Evolutionary conservation across 2,329 filamentous ascomycete species (phyloP), one percentile per base, ranked within the genome.

Genomic region (Chrysoporthe cubensis): DNA sequence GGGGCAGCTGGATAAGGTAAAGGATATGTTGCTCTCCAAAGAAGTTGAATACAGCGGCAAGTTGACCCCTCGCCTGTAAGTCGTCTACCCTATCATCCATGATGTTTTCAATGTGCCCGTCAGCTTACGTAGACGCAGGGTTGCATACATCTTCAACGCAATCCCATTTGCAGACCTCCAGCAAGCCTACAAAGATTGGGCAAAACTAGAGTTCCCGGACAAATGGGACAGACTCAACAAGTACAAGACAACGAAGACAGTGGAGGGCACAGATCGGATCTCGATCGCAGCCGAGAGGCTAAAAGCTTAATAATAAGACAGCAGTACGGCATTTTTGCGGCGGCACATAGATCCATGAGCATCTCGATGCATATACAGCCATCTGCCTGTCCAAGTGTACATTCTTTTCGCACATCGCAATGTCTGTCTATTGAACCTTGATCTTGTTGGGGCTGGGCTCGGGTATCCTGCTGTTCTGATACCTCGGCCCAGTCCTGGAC

Each of bases 31-130:
- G 56, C 83, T 88, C 71, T 84, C 86, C 42, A 92, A 92, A 81
- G 85, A 90, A 71, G 82, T 82, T 62, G 87, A 88, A 66, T 86
- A 90, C 66, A 92, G 91, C 13, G 83, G 88, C 66, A 83, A 83
- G 70, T 90, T 91, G n/a, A 89, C 91, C 75, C 80, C 83, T 42
- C 85, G 88, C 75, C 90, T 91, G 91, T 94, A 80, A 84, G 91
- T 65, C 57, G 13, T 37, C 16, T 66, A 59, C 64, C 67, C 57
- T 43, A 3, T 66, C 43, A 18, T 43, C 18, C 44, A 42, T 46
- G 2, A 18, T 66, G 2, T 26, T 16, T 26, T 60, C 32, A 34
- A 43, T 1, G 5, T 26, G 32, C 9, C 32, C 32, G 4, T 50
- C 37, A 42, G 54, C 68, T 70, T 7, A 70, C 54, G 46, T 4